These are phyloP conservation scores for Ceratocystis eucalypticola DNA, from an alignment of 2,329 filamentous ascomycete species.

Conservation along the genomic window DNA sequence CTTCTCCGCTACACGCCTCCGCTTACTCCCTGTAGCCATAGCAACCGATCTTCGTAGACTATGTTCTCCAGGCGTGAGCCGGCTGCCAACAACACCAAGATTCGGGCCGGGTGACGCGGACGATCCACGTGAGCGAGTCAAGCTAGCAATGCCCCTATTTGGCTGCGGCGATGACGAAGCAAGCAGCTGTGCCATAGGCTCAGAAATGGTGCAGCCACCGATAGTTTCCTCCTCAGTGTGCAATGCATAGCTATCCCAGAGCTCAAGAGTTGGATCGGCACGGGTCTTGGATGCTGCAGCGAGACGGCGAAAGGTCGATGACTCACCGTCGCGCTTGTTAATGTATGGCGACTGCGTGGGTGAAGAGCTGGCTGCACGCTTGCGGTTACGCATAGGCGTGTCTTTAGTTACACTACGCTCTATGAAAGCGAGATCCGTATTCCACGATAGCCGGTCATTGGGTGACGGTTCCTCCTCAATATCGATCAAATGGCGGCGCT, in stretches of 20 bases:
- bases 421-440: constrained; percentile 34
- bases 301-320: constrained; percentile 17
- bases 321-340: constrained; percentile 15
- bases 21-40: constrained; percentile 14
- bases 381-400: constrained; percentile 40
- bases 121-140: background rate
- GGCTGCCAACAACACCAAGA: background rate
- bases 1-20: constrained; percentile 10
- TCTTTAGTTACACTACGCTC: constrained; percentile 35
- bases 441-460: constrained; percentile 49
- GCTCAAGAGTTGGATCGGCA: constrained; percentile 56
- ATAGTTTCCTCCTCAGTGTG: constrained; percentile 26
- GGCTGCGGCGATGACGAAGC: constrained; percentile 54
- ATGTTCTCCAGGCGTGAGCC: constrained; percentile 1
- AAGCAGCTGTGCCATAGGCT: constrained; percentile 16
- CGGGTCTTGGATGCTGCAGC: constrained; percentile 33
- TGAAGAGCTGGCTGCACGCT: constrained; percentile 62
- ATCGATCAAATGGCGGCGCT: constrained; percentile 31
- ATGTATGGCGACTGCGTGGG: constrained; percentile 49
- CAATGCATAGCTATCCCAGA: constrained; percentile 64
- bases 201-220: background rate
- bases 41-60: constrained; percentile 12
- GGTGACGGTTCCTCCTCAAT: constrained; percentile 40
- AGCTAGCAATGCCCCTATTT: constrained; percentile 27
- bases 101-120: constrained; percentile 4